These are phyloP conservation scores for Penicillium turbatum DNA, from an alignment of 495 filamentous ascomycete genomes.

Conservation along the genomic window DNA sequence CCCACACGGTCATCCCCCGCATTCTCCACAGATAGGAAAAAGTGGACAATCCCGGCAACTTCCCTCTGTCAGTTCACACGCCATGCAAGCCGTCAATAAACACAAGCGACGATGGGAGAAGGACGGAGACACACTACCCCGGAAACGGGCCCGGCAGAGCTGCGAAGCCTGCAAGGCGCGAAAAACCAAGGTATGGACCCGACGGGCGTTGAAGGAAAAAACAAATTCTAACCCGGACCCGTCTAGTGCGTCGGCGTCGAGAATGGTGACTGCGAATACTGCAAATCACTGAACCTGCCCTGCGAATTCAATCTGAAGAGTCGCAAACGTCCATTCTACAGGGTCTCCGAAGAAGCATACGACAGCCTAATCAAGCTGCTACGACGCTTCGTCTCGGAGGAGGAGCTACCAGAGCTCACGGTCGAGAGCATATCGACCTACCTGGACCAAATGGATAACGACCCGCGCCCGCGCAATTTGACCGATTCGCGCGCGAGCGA, in stretches of 20 bases:
- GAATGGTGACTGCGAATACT: neutral
- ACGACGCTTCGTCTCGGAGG: neutral
- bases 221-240: neutral
- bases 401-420: neutral
- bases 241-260: neutral
- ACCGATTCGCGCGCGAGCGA: neutral
- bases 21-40: neutral
- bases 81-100: neutral
- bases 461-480: neutral
- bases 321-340: neutral
- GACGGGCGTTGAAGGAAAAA: neutral
- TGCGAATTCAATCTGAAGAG: neutral
- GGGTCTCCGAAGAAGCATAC: neutral
- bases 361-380: neutral
- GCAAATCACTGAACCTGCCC: neutral
- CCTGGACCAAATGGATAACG: neutral
- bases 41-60: neutral
- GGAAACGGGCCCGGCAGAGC: neutral
- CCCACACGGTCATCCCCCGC: neutral
- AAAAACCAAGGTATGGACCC: neutral
- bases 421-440: neutral
- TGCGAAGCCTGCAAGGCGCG: neutral
- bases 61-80: neutral
- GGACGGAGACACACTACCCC: neutral
- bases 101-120: neutral